Evolutionary conservation across 176 grass and related monocot genomes (phyloP).

Genomic region (Phyllostachys edulis): DNA sequence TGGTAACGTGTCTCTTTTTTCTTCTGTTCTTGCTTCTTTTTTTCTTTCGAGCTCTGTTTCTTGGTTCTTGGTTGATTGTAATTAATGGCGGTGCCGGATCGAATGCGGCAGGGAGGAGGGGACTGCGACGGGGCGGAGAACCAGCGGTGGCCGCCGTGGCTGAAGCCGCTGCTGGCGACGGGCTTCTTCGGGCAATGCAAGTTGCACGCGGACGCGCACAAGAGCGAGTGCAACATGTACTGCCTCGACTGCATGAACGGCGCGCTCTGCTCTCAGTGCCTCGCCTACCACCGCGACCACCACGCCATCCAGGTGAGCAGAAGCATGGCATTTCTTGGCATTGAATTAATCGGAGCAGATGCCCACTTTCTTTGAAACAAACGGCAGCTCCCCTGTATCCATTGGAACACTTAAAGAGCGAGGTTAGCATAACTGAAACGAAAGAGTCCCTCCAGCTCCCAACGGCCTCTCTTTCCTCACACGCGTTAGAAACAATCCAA

Average conservation of each 20-base stretch:
- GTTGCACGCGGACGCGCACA: conserved; percentile 80
- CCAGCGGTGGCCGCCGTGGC: conserved; percentile 86
- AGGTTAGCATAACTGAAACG: neutral
- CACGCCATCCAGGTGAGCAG: conserved; percentile 81
- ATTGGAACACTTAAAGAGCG: neutral
- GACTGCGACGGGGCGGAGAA: conserved; percentile 44
- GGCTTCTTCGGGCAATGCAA: conserved; percentile 99
- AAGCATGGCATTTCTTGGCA: neutral
- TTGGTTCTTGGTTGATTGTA: neutral
- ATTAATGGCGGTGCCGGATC: conserved; percentile 18
- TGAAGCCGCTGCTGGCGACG: conserved; percentile 79
- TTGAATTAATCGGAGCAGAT: conserved; percentile 4
- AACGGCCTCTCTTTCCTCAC: conserved; percentile 37
- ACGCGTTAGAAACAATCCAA: conserved; percentile 22
- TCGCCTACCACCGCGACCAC: conserved; percentile 76
- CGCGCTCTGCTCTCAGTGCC: conserved; percentile 96
- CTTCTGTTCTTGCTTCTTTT: neutral
- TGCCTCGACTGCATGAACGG: conserved; percentile 91
- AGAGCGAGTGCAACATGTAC: conserved; percentile 99
- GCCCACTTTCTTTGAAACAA: conserved; percentile 22
- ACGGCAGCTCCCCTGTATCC: conserved; percentile 27
- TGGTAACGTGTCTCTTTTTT: conserved; percentile 26
- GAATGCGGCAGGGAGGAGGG: conserved; percentile 48
- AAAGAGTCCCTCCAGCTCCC: neutral
- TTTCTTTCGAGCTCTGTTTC: neutral